Conservation (phyloP, 2,329 filamentous ascomycete genomes). For the Monilinia polystroma region DNA sequence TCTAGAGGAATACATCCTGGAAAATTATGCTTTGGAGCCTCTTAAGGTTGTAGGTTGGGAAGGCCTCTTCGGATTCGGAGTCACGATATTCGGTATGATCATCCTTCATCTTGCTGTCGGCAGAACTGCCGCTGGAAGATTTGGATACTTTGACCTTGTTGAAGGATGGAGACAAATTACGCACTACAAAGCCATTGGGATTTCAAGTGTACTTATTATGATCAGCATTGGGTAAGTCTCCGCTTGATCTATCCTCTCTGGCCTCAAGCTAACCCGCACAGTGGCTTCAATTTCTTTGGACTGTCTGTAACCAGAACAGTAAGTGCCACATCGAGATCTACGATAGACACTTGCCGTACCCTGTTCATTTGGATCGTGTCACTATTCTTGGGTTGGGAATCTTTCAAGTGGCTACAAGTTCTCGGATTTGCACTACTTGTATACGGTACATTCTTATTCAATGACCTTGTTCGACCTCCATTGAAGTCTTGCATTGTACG, state of each 20-base stretch:
- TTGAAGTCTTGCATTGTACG: conserved; percentile 63
- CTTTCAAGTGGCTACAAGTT: conserved; percentile 96
- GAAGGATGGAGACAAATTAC: conserved; percentile 84
- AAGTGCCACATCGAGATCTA: conserved; percentile 88
- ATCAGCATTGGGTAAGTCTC: conserved; percentile 83
- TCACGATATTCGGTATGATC: conserved; percentile 77
- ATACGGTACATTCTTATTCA: conserved; percentile 96
- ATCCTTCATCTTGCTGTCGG: conserved; percentile 77
- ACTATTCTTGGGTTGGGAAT: conserved; percentile 90
- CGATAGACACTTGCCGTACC: conserved; percentile 95
- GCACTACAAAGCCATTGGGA: conserved; percentile 64
- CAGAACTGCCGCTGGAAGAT: conserved; percentile 66
- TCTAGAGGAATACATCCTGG: conserved; percentile 88
- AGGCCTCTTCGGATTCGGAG: conserved; percentile 81
- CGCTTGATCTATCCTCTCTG: not conserved
- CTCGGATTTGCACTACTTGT: conserved; percentile 84
- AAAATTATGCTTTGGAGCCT: conserved; percentile 69
- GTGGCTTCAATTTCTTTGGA: conserved; percentile 98
- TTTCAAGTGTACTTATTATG: conserved; percentile 90
- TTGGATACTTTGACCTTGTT: conserved; percentile 86
- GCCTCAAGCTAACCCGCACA: conserved; percentile 42
- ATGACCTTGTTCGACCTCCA: conserved; percentile 85
- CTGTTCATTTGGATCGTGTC: conserved; percentile 98
- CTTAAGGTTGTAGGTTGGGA: conserved; percentile 95
- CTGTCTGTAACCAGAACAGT: conserved; percentile 87